Evolutionary conservation across 2,329 filamentous ascomycete species (phyloP).

Genomic region (Arthrobotrys entomopaga): DNA sequence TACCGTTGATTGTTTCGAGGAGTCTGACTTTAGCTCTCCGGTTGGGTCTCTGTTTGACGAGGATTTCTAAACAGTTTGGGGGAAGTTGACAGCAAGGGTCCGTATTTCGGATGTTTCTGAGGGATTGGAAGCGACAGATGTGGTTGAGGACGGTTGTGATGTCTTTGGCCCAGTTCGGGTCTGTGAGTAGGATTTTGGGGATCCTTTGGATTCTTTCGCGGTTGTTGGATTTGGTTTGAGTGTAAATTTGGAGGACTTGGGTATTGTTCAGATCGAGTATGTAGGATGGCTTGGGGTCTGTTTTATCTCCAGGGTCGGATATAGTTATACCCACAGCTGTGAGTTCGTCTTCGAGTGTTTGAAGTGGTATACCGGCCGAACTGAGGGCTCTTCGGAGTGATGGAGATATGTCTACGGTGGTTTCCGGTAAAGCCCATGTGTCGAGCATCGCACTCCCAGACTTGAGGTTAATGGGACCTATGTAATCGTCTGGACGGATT

Average conservation of each 20-base stretch:
- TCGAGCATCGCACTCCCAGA: constrained; percentile 6
- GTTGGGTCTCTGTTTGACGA: not conserved
- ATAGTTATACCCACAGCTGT: not conserved
- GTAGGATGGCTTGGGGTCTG: not conserved
- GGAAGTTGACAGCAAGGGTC: not conserved
- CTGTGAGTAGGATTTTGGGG: constrained; percentile 5
- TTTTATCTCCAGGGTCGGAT: not conserved
- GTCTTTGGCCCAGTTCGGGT: constrained; percentile 14
- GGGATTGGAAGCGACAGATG: constrained; percentile 12
- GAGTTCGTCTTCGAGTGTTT: not conserved
- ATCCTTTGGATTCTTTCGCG: constrained; percentile 7
- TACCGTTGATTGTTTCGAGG: not conserved
- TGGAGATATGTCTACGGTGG: constrained; percentile 9
- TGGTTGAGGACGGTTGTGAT: constrained; percentile 14
- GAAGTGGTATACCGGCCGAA: not conserved
- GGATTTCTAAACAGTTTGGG: constrained; percentile 1
- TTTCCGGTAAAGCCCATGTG: constrained; percentile 10
- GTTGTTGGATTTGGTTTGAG: not conserved
- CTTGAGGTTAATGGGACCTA: not conserved
- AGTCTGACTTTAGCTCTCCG: not conserved
- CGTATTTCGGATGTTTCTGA: constrained; percentile 2
- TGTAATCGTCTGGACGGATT: not conserved
- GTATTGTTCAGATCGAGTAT: not conserved
- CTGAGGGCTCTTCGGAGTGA: not conserved
- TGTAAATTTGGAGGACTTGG: constrained; percentile 11